Base-by-base conservation (phyloP, 805 yeast genomes). In the Priceomyces fermenticarens region DNA sequence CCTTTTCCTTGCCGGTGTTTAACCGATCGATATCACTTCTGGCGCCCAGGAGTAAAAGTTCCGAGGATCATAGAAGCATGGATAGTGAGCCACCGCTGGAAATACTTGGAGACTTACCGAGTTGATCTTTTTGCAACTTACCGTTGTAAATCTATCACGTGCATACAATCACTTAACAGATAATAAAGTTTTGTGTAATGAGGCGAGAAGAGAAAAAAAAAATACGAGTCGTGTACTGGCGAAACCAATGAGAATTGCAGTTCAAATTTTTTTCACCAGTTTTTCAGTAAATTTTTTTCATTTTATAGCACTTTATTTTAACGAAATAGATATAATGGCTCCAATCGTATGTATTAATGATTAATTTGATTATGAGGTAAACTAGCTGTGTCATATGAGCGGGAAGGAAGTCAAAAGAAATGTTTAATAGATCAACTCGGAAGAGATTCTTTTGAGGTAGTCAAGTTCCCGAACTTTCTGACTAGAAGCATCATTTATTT, bases 281-380 rank as follows among this genome's bases (percentile, higher is more conserved):
- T 32, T 32, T 32, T 32, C 35, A 32, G 27, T 32, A 4, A 32
- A 32, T 15, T 12, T 16, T 15, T 32, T 15, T 17, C 14, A n/a
- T 31, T 15, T 32, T 16, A 17, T 20, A 20, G 25, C 8, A 20
- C 25, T 20, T 20, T 20, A 20, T 20, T 20, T 20, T 20, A 20
- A 20, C 25, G 25, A 20, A 20, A 20, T 20, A 20, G 25, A 20
- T 20, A 51, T 59, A 78, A 85, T 86, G 95, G 95, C 95, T 82
- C 95, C 95, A 83, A 84, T 82, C 73, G 93, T 85, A 85, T 74
- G 93, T 85, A 67, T 58, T 52, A 53, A n/a, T 15, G 27, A 17
- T 17, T 16, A 11, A 34, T n/a, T n/a, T 34, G 17, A 27, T 34
- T 32, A 8, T 26, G 42, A 52, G 15, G 25, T 20, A 20, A 20